Evolutionary conservation across 2,329 filamentous ascomycete genomes (phyloP).

Genomic region (Aspergillus sp.): DNA sequence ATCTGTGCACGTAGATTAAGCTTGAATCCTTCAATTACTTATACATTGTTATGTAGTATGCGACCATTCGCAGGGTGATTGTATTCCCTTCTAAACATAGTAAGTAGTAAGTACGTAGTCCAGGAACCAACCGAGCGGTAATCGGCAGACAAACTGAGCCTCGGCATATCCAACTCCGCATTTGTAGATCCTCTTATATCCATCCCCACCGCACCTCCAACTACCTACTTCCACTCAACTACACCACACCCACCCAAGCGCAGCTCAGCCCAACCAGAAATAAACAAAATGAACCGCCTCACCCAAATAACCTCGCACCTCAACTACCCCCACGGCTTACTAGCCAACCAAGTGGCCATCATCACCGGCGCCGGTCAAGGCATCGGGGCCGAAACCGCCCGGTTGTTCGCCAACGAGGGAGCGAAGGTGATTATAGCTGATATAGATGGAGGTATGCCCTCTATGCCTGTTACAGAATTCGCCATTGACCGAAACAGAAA

Average conservation of each 20-base stretch:
- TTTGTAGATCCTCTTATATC: too few species aligned
- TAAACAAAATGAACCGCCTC: conserved; percentile 54
- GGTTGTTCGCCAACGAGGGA: conserved; percentile 83
- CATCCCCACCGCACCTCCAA: too few species aligned
- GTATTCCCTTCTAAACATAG: too few species aligned
- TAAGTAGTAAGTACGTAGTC: too few species aligned
- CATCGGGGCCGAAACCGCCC: conserved; percentile 81
- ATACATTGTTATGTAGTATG: too few species aligned
- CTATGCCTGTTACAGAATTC: neutral
- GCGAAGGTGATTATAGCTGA: conserved; percentile 82
- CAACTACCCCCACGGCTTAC: conserved; percentile 77
- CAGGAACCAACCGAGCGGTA: too few species aligned
- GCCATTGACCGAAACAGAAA: conserved; percentile 57
- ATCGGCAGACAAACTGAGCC: too few species aligned
- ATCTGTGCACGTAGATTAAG: conserved; percentile 26
- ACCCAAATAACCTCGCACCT: conserved; percentile 75
- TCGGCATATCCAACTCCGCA: too few species aligned
- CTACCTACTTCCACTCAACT: conserved; percentile 1
- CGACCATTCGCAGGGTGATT: too few species aligned
- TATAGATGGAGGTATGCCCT: conserved; percentile 67
- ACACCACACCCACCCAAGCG: neutral
- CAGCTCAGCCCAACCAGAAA: conserved; percentile 1
- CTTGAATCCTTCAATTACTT: too few species aligned
- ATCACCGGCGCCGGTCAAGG: conserved; percentile 85
- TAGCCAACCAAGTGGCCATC: conserved; percentile 79